Percentiles rank a stretch among this genome's conserved stretches.
These are phyloP conservation scores for Psilocybe sp. DNA, from an alignment of 768 basidiomycete genomes.

Conservation along the genomic window DNA sequence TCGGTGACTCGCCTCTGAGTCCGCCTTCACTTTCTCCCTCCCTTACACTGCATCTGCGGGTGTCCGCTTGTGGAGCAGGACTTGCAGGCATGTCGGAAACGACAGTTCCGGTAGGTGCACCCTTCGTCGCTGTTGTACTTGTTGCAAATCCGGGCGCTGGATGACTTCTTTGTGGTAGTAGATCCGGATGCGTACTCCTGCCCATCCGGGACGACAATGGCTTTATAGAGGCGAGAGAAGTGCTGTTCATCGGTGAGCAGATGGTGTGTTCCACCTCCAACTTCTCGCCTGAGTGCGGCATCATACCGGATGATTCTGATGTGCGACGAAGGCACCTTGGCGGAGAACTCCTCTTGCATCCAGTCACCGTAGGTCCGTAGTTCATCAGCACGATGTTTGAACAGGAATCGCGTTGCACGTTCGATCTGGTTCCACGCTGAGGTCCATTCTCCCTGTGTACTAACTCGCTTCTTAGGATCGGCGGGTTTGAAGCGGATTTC, in stretches of 20 bases:
- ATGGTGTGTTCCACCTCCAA: constrained; percentile 12
- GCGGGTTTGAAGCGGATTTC: constrained; percentile 10
- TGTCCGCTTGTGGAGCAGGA: not conserved
- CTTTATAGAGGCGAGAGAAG: constrained; percentile 5
- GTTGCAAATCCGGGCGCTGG: not conserved
- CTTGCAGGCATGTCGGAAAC: not conserved
- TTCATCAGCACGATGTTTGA: constrained; percentile 23
- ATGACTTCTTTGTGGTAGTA: not conserved
- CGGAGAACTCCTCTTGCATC: constrained; percentile 21
- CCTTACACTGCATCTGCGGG: not conserved
- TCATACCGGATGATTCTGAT: constrained; percentile 27
- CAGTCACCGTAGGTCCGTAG: constrained; percentile 22
- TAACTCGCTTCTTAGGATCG: constrained; percentile 12
- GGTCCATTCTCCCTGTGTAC: constrained; percentile 19
- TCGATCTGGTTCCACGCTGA: constrained; percentile 16
- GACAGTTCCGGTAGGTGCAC: not conserved
- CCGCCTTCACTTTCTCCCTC: not conserved
- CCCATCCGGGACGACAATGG: constrained; percentile 12
- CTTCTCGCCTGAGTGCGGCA: constrained; percentile 21
- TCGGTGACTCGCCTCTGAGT: not conserved
- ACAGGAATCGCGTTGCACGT: constrained; percentile 20
- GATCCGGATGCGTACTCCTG: not conserved
- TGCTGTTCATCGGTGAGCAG: constrained; percentile 19
- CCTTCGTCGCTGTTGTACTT: not conserved
- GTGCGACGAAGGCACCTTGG: constrained; percentile 8